Conservation (phyloP, 108 stramenopile genomes). For the Conticribra weissflogii region DNA sequence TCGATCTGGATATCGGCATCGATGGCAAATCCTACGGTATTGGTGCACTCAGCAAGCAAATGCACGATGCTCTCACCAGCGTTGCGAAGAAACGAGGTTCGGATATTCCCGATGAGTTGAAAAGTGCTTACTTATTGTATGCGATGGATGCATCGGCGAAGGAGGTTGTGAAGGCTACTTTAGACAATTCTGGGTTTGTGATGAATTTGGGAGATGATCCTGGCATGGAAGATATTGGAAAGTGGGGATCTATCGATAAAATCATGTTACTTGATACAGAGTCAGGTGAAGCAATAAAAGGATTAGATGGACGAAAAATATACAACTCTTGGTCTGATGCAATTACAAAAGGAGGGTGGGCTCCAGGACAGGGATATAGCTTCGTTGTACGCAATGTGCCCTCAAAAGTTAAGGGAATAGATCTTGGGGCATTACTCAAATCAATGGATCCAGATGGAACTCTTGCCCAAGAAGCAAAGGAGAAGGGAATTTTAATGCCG, state of each 20-base stretch:
- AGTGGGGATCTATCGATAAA: constrained; percentile 78
- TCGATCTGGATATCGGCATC: constrained; percentile 64
- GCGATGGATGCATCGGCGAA: constrained; percentile 87
- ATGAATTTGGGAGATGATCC: constrained; percentile 60
- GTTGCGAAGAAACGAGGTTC: constrained; percentile 30
- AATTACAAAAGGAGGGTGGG: constrained; percentile 60
- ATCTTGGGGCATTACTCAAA: constrained; percentile 65
- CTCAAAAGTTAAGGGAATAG: constrained; percentile 60
- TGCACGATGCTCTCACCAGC: constrained; percentile 68
- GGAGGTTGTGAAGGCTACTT: constrained; percentile 78
- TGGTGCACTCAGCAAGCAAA: constrained; percentile 58
- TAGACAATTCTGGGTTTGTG: constrained; percentile 72
- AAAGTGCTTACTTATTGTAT: constrained; percentile 54
- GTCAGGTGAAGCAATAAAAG: constrained; percentile 25
- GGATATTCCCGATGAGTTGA: constrained; percentile 52
- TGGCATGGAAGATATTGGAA: constrained; percentile 68
- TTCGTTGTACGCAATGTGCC: constrained; percentile 81
- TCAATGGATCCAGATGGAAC: constrained; percentile 80
- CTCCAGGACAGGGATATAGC: constrained; percentile 78
- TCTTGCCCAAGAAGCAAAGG: constrained; percentile 64
- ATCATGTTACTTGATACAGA: constrained; percentile 64
- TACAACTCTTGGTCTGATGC: constrained; percentile 72
- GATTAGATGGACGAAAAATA: constrained; percentile 21
- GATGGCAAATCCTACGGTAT: constrained; percentile 69
- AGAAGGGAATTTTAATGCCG: constrained; percentile 47